Evolutionary conservation across 1,284 basidiomycete genomes (phyloP).

Genomic region (Omphalotus olearius): DNA sequence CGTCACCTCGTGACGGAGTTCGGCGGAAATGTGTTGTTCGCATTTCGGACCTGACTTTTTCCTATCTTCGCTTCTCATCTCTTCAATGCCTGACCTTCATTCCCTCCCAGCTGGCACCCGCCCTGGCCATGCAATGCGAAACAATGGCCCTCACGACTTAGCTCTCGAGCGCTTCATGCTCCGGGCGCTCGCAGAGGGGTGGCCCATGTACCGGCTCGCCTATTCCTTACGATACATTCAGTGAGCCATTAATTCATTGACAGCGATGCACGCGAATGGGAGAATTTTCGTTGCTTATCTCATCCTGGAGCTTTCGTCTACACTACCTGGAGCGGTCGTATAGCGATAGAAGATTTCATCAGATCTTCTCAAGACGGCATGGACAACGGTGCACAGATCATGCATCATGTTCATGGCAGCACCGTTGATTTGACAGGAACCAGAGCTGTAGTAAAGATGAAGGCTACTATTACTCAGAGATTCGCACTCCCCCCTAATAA

Average conservation of each 20-base stretch:
- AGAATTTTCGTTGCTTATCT: slow-evolving; percentile 20
- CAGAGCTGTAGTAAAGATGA: slow-evolving; percentile 21
- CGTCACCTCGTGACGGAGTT: no score
- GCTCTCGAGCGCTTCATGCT: slow-evolving; percentile 19
- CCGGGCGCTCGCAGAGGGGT: slow-evolving; percentile 20
- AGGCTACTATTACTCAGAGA: slow-evolving; percentile 20
- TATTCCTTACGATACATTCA: background rate
- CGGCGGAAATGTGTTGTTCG: no score
- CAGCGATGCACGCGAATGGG: slow-evolving; percentile 20
- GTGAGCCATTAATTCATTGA: background rate
- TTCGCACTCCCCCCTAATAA: slow-evolving; percentile 17
- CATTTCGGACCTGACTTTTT: no score
- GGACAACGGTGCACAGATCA: slow-evolving; percentile 18
- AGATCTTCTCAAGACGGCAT: slow-evolving; percentile 16
- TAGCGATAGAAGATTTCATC: slow-evolving; percentile 19
- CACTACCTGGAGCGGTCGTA: slow-evolving; percentile 19
- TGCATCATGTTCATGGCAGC: slow-evolving; percentile 19
- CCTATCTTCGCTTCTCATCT: no score
- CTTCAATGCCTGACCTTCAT: slow-evolving; percentile 15
- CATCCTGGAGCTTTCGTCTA: slow-evolving; percentile 19
- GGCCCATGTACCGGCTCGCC: slow-evolving; percentile 20
- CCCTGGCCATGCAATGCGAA: slow-evolving; percentile 18
- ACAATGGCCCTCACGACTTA: slow-evolving; percentile 18
- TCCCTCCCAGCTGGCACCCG: slow-evolving; percentile 18
- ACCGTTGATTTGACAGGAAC: slow-evolving; percentile 16